These are phyloP conservation scores for Amphicarpaea edgeworthii DNA, from an alignment of 306 rosid species.

Conservation along the genomic window DNA sequence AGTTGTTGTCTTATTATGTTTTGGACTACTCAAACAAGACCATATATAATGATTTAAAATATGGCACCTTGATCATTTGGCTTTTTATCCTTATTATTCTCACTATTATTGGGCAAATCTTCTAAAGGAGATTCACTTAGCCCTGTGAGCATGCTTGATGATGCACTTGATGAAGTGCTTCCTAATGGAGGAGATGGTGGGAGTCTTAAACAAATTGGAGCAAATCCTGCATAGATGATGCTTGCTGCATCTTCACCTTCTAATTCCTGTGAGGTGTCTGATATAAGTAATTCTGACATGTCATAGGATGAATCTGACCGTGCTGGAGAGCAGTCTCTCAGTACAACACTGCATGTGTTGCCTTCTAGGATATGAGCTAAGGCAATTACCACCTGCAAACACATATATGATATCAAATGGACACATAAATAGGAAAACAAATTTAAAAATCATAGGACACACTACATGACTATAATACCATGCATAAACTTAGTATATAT, in stretches of 20 bases:
- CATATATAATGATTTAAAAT: slow-evolving; percentile 21
- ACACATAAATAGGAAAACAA: neutral
- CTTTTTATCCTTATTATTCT: neutral
- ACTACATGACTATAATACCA: neutral
- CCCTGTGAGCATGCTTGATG: slow-evolving; percentile 39
- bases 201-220: slow-evolving; percentile 2
- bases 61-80: neutral
- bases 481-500: neutral
- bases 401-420: slow-evolving; percentile 1
- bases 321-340: slow-evolving; percentile 58
- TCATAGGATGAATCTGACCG: slow-evolving; percentile 49
- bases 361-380: slow-evolving; percentile 54
- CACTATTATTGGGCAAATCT: slow-evolving; percentile 1
- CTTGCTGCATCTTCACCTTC: slow-evolving; percentile 42
- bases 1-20: no score
- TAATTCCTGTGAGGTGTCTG: slow-evolving; percentile 43
- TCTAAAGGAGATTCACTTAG: slow-evolving; percentile 31
- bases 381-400: slow-evolving; percentile 63
- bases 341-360: slow-evolving; percentile 42
- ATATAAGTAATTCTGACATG: slow-evolving; percentile 36
- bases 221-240: slow-evolving; percentile 32
- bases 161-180: slow-evolving; percentile 40
- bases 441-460: neutral
- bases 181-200: slow-evolving; percentile 57
- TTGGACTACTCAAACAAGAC: neutral